phyloP scores from a whole-genome alignment of 441 rosid species.

The Populus trichocarpa region DNA sequence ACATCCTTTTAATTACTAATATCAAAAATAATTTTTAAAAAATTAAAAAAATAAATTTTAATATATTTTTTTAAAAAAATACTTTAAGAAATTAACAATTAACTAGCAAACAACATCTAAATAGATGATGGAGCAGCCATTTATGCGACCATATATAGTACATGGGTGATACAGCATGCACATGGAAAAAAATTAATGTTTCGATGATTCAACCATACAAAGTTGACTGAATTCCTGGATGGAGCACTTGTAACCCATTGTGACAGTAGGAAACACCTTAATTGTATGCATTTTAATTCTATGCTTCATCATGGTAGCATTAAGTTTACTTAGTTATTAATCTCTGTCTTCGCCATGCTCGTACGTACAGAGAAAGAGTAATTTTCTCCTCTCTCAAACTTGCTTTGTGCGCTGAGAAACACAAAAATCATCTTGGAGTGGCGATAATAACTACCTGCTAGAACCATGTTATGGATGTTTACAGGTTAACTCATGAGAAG shows the following conservation, averaged over 20 bases:
- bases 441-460: conserved; percentile 35
- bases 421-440: conserved; percentile 12
- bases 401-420: not conserved
- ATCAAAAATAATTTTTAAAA: too few species aligned
- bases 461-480: not conserved
- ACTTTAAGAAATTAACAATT: too few species aligned
- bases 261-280: not conserved
- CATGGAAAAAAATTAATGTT: not conserved
- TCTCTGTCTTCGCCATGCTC: not conserved
- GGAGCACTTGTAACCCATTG: not conserved
- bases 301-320: not conserved
- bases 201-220: not conserved
- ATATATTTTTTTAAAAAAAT: too few species aligned
- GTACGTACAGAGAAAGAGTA: too few species aligned
- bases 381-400: not conserved
- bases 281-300: not conserved
- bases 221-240: not conserved
- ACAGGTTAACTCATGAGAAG: not conserved
- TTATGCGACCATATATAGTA: not conserved
- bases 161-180: not conserved
- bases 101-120: too few species aligned
- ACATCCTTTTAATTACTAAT: too few species aligned
- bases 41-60: too few species aligned
- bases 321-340: not conserved
- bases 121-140: not conserved